A percentile compares a stretch with the other conserved stretches of the same genome.
phyloP scores from a whole-genome alignment of 176 grass and related monocot genomes.

The Pontederia paniculata region DNA sequence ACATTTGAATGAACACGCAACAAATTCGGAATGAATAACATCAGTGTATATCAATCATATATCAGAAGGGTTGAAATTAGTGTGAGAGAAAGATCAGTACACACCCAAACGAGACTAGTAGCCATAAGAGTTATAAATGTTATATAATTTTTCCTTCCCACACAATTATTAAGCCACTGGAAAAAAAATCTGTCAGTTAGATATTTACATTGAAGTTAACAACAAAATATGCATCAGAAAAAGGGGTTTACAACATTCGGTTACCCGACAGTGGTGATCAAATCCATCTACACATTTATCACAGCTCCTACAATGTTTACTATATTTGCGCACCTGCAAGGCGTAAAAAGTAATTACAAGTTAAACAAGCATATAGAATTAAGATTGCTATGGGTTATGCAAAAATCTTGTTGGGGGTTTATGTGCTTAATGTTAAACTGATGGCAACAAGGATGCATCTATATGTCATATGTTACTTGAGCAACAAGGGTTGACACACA shows the following conservation, averaged over 20 bases:
- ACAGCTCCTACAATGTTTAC: slow-evolving; percentile 98
- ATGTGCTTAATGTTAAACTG: no score
- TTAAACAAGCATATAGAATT: background rate
- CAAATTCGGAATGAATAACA: slow-evolving; percentile 9
- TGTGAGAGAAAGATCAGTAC: slow-evolving; percentile 16
- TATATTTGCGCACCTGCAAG: slow-evolving; percentile 71
- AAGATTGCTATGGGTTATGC: no score
- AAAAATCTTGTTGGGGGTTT: no score
- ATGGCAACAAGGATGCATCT: no score
- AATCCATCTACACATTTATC: slow-evolving; percentile 99
- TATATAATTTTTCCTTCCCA: slow-evolving; percentile 89
- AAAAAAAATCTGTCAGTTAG: slow-evolving; percentile 8
- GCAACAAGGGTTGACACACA: background rate
- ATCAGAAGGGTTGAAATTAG: slow-evolving; percentile 3
- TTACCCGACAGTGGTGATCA: slow-evolving; percentile 96
- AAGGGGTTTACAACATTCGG: slow-evolving; percentile 18
- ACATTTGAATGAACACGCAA: slow-evolving; percentile 21
- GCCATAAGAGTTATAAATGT: slow-evolving; percentile 89
- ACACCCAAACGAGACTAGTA: slow-evolving; percentile 83
- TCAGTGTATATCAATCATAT: background rate
- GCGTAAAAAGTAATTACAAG: background rate
- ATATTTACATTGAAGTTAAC: slow-evolving; percentile 10
- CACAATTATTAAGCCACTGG: slow-evolving; percentile 99
- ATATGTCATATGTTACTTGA: no score
- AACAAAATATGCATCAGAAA: slow-evolving; percentile 14